phyloP scores from a whole-genome alignment of 1,139 yeast species.

The Yamadazyma dendronema region DNA sequence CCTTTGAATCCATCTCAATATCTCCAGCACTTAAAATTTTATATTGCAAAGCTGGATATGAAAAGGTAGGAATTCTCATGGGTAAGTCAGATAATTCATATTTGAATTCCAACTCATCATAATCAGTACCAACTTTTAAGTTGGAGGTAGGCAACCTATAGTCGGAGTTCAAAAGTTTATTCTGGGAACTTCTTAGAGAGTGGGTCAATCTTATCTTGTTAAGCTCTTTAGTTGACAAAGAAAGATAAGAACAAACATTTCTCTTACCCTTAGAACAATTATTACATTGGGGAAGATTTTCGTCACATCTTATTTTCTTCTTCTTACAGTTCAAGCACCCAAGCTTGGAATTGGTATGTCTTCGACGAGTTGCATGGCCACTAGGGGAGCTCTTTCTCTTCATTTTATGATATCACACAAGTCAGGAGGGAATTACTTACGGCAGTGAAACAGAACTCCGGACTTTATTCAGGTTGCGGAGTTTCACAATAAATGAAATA shows the following conservation, averaged over 20 bases:
- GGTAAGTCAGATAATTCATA: conserved; percentile 26
- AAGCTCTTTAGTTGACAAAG: conserved; percentile 23
- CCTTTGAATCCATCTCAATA: conserved; percentile 6
- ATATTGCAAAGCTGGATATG: conserved; percentile 24
- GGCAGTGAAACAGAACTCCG: no score
- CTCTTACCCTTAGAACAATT: conserved; percentile 37
- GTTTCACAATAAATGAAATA: background rate
- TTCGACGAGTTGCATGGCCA: conserved; percentile 18
- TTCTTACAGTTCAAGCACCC: conserved; percentile 47
- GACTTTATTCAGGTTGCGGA: background rate
- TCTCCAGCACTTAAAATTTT: conserved; percentile 5
- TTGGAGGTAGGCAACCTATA: conserved; percentile 30
- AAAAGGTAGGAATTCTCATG: conserved; percentile 21
- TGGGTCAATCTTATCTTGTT: conserved; percentile 29
- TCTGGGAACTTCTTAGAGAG: conserved; percentile 28
- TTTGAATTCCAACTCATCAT: conserved; percentile 22
- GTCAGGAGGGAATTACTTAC: no score
- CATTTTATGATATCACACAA: no score
- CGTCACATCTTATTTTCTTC: conserved; percentile 49
- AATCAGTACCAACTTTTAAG: conserved; percentile 1
- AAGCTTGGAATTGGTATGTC: conserved; percentile 41
- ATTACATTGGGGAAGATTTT: conserved; percentile 38
- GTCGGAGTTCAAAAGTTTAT: conserved; percentile 25
- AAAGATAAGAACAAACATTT: conserved; percentile 33
- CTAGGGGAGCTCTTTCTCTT: background rate